Evolutionary conservation across 1,284 basidiomycete species (phyloP), one percentile per base, ranked within the genome.

Genomic region (Tilletia indica): DNA sequence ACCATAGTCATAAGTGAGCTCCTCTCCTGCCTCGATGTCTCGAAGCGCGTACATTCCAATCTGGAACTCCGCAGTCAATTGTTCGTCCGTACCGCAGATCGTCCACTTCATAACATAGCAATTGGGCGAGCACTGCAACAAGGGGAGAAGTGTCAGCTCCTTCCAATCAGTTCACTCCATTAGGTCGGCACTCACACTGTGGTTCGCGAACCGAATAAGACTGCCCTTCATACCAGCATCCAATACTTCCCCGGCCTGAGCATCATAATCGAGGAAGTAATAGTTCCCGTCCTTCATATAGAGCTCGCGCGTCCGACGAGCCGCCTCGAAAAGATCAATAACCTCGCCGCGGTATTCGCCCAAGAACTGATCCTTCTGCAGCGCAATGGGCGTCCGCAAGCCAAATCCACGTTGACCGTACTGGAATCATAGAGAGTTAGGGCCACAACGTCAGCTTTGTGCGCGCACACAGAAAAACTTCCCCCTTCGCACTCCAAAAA

Each of bases 311-410:
- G 76, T 76, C 36, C 81, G 73, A 56, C 79, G 76, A n/a, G 70
- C 70, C 2, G 74, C 75, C 70, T 82, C 80, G 31, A 67, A 51
- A 8, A 78, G 68, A 42, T 80, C 68, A 73, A 82, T 80, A 19
- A 82, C 76, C 67, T 82, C 81, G 47, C 81, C 81, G 34, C 81
- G 77, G 61, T 82, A 82, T 71, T 82, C 80, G 69, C 78, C 80
- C 66, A 82, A 74, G 42, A 81, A 80, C 8, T 74, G 71, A 31
- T 74, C 76, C 71, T 71, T 73, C 38, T 71, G 67, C 72, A 83
- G 73, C 3, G 74, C 68, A 63, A 79, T 73, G 36, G 74, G 73
- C 64, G 80, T 77, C 56, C 71, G 69, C 9, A 83, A 72, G 16
- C 81, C 81, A 36, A 81, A 82, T 4, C 81, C 81, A 12, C 81